Percentiles rank a stretch among this genome's conserved stretches.
Evolutionary conservation across 2,329 filamentous ascomycete species (phyloP).

Genomic region (Orbilia javanica): DNA sequence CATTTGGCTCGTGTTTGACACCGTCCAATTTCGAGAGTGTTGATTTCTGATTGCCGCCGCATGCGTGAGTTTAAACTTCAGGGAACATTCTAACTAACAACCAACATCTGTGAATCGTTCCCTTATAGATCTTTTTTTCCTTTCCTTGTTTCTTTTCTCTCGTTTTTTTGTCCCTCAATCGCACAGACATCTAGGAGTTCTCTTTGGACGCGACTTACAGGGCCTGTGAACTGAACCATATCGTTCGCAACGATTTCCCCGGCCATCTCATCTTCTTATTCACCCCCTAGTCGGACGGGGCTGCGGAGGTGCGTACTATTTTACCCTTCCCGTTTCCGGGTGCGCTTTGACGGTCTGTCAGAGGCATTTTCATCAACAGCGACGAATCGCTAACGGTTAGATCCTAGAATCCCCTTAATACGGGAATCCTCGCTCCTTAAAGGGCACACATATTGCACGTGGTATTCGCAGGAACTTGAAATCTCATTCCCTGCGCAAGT

Average conservation of each 20-base stretch:
- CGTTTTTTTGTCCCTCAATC: neutral
- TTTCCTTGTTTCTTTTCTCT: neutral
- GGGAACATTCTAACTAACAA: conserved; percentile 11
- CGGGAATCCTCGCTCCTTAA: conserved; percentile 54
- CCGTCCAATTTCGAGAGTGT: conserved; percentile 8
- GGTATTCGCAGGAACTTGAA: conserved; percentile 47
- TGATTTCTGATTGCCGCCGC: conserved; percentile 6
- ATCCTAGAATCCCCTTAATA: conserved; percentile 35
- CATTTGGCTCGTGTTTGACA: conserved; percentile 10
- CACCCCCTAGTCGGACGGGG: conserved; percentile 32
- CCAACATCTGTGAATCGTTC: neutral
- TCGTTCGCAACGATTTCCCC: conserved; percentile 25
- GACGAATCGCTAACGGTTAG: conserved; percentile 31
- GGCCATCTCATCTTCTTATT: conserved; percentile 29
- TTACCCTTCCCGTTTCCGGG: conserved; percentile 10
- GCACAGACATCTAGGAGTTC: neutral
- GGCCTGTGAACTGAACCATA: conserved; percentile 12
- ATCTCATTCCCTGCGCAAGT: conserved; percentile 45
- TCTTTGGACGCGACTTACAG: conserved; percentile 28
- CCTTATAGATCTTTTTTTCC: neutral
- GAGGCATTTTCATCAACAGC: conserved; percentile 4
- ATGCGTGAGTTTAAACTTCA: conserved; percentile 18
- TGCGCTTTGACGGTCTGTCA: conserved; percentile 4
- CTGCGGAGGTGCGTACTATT: conserved; percentile 44
- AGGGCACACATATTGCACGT: conserved; percentile 45